Evolutionary conservation across 2,329 filamentous ascomycete species (phyloP), one percentile per base, ranked within the genome.

Genomic region (Tolypocladium capitatum): DNA sequence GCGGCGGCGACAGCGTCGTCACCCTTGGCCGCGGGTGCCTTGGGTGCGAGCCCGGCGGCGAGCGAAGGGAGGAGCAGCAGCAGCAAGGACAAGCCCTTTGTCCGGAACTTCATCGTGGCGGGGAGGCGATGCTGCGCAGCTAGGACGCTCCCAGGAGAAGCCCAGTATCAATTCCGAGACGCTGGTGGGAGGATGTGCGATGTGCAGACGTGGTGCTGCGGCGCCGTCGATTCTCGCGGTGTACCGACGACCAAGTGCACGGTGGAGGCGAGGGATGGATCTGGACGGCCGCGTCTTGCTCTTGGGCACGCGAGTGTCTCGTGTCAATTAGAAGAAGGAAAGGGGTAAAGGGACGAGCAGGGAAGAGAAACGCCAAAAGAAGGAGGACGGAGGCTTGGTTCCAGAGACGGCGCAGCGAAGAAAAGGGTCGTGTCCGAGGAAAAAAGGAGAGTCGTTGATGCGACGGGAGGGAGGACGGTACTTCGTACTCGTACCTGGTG

Each of bases 1-100:
- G 55, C 55, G 41, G 62, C 55, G 14, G 54, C 54, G 36, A 41
- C 49, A 1, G 52, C 34, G 30, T 56, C 52, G 44, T 55, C 50
- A 33, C 53, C 47, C 16, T 44, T 42, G 33, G 53, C 52, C 30
- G 55, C 50, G 27, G 58, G 43, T 10, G 50, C 61, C 51, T 63
- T 57, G 18, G 59, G 49, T n/a, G 69, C 58, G 43, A 72, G 63
- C 34, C 70, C 67, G 40, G 64, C 56, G 27, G 75, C 76, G 51
- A 83, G 63, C 33, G 71, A 73, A 30, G 78, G 75, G 34, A 83
- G 64, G 2, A 83, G 70, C 34, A 85, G 72, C 32, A 85, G 68
- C 45, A 85, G 63, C 24, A 84, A 62, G 30, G 77, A 70, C 48
- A 73, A 74, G 51, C 70, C 68, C 48, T 65, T 67, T 52, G 70